Evolutionary conservation across 768 basidiomycete species (phyloP).

Genomic region (Holtermanniella nyarrowii): DNA sequence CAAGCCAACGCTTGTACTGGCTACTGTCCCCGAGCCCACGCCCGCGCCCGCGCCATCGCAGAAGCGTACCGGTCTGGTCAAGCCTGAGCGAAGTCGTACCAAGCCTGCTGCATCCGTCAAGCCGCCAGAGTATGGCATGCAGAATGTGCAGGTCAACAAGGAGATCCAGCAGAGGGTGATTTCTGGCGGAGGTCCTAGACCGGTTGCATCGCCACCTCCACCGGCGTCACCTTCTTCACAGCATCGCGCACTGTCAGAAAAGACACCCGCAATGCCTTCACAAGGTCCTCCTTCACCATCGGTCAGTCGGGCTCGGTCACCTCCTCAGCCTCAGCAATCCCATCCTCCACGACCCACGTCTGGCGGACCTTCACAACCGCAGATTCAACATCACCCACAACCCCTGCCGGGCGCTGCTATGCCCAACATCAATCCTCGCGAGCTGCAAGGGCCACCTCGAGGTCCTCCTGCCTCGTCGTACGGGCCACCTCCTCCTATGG

Average conservation of each 20-base stretch:
- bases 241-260: constrained; percentile 13
- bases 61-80: constrained; percentile 46
- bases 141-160: constrained; percentile 84
- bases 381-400: constrained; percentile 4
- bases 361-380: constrained; percentile 3
- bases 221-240: constrained; percentile 10
- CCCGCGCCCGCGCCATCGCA: background rate
- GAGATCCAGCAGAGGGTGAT: constrained; percentile 42
- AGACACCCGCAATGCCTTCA: background rate
- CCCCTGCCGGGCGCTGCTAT: constrained; percentile 1
- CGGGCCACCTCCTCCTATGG: constrained; percentile 20
- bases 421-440: constrained; percentile 4
- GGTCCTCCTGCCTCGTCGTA: constrained; percentile 28
- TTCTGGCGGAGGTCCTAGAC: background rate
- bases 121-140: constrained; percentile 86
- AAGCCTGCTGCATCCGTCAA: constrained; percentile 82
- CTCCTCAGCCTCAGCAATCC: background rate
- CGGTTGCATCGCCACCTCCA: constrained; percentile 5
- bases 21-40: constrained; percentile 18
- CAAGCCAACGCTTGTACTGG: too few species aligned
- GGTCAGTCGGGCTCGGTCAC: too few species aligned
- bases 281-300: too few species aligned
- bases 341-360: constrained; percentile 1
- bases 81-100: constrained; percentile 55
- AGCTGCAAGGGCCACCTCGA: constrained; percentile 15